These are phyloP conservation scores for Brassica napus DNA, from an alignment of 345 rosid genomes.

Conservation along the genomic window DNA sequence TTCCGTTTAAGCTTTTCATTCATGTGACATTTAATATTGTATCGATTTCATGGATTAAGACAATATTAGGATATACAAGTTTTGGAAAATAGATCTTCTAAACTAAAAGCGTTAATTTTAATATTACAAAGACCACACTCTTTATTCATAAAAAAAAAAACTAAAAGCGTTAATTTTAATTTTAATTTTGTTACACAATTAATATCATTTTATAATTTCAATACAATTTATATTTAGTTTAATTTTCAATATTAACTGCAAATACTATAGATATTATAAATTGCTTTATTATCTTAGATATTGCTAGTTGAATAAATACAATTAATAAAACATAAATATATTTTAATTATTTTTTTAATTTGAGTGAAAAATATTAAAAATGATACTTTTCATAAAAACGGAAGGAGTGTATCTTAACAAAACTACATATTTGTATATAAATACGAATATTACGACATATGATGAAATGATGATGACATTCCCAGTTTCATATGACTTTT, in stretches of 20 bases:
- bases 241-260: too few relatives aligned
- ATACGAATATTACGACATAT: neutral
- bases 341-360: too few relatives aligned
- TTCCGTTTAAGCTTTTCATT: neutral
- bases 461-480: neutral
- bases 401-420: neutral
- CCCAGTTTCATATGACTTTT: neutral
- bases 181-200: neutral
- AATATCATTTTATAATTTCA: too few relatives aligned
- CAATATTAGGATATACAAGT: slow-evolving; percentile 11
- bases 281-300: too few relatives aligned
- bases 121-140: neutral
- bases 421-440: neutral
- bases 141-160: neutral
- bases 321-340: too few relatives aligned
- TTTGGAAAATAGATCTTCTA: neutral
- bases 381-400: too few relatives aligned
- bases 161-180: neutral
- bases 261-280: too few relatives aligned
- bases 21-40: neutral
- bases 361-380: too few relatives aligned
- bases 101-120: neutral
- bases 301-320: too few relatives aligned
- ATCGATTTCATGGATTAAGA: neutral
- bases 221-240: too few relatives aligned